Conservation (phyloP, 768 basidiomycete genomes). For the Basidioascus undulatus region DNA sequence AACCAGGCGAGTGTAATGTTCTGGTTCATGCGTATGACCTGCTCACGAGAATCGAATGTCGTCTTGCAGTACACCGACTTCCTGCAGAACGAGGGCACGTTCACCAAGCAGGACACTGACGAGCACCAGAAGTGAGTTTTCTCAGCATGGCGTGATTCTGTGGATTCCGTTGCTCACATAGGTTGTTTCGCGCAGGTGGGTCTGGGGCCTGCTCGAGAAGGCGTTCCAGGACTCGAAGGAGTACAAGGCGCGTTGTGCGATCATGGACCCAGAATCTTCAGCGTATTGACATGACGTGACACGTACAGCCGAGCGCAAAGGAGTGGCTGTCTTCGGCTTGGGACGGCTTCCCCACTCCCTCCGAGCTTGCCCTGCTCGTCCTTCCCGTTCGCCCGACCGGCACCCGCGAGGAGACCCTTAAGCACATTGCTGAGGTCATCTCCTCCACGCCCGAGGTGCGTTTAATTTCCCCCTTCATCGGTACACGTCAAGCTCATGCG, state of each 20-base stretch:
- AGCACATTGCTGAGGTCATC: conserved; percentile 64
- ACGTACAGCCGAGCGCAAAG: conserved; percentile 66
- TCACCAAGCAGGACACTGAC: conserved; percentile 86
- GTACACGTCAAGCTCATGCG: too few species aligned
- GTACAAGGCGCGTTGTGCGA: too few species aligned
- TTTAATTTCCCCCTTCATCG: too few species aligned
- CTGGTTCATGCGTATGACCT: too few species aligned
- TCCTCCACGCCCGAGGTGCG: conserved; percentile 60
- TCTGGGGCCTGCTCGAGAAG: conserved; percentile 96
- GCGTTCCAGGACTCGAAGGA: conserved; percentile 84
- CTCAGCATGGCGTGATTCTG: too few species aligned
- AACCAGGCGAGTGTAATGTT: too few species aligned
- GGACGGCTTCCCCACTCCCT: conserved; percentile 95
- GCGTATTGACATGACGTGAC: too few species aligned
- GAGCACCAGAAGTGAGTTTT: conserved; percentile 94
- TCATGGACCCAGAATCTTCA: too few species aligned
- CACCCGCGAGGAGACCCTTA: conserved; percentile 46
- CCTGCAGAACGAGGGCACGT: conserved; percentile 69
- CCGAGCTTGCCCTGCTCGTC: conserved; percentile 73
- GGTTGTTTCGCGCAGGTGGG: too few species aligned
- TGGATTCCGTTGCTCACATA: too few species aligned
- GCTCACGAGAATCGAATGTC: too few species aligned
- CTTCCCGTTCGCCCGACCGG: conserved; percentile 82
- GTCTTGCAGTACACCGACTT: conserved; percentile 77
- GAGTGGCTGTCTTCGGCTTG: conserved; percentile 97